Percentiles rank a stretch among this genome's conserved stretches.
phyloP scores from a whole-genome alignment of 139 green algal species.

The Coelastrella sp. region DNA sequence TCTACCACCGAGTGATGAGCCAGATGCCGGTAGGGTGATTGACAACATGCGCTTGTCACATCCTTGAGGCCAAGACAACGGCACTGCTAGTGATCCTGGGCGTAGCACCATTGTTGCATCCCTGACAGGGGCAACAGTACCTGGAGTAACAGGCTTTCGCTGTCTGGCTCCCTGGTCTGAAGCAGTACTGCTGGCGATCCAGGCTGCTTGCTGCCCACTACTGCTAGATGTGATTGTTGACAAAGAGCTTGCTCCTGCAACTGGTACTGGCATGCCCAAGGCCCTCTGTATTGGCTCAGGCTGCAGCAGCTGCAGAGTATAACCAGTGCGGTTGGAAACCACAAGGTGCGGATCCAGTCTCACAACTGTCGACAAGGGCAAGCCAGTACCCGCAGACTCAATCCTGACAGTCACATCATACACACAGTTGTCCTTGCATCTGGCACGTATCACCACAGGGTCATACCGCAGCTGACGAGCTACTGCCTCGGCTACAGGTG shows the following conservation, averaged over 20 bases:
- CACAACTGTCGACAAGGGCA: slow-evolving; percentile 55
- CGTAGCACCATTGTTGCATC: slow-evolving; percentile 52
- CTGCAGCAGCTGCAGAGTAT: slow-evolving; percentile 79
- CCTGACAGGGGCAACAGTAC: neutral
- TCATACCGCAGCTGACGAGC: slow-evolving; percentile 35
- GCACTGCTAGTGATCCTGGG: slow-evolving; percentile 43
- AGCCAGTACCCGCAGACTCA: slow-evolving; percentile 18
- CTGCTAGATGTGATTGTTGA: neutral
- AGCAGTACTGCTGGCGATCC: neutral
- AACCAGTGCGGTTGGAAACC: slow-evolving; percentile 78
- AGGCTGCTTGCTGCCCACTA: neutral
- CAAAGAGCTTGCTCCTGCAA: neutral
- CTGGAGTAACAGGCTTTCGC: slow-evolving; percentile 3
- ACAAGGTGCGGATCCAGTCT: slow-evolving; percentile 80
- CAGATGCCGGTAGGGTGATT: slow-evolving; percentile 26
- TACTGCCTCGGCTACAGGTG: neutral
- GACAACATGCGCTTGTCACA: neutral
- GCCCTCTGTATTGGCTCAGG: slow-evolving; percentile 54
- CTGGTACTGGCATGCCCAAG: slow-evolving; percentile 4
- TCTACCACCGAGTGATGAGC: neutral
- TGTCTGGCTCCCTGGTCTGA: neutral
- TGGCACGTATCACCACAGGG: slow-evolving; percentile 41
- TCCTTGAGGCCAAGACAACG: slow-evolving; percentile 47
- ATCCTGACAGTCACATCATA: slow-evolving; percentile 34
- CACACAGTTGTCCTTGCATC: slow-evolving; percentile 7